Evolutionary conservation across 306 rosid genomes (phyloP), one percentile per base, ranked within the genome.

Genomic region (Boehmeria nivea): DNA sequence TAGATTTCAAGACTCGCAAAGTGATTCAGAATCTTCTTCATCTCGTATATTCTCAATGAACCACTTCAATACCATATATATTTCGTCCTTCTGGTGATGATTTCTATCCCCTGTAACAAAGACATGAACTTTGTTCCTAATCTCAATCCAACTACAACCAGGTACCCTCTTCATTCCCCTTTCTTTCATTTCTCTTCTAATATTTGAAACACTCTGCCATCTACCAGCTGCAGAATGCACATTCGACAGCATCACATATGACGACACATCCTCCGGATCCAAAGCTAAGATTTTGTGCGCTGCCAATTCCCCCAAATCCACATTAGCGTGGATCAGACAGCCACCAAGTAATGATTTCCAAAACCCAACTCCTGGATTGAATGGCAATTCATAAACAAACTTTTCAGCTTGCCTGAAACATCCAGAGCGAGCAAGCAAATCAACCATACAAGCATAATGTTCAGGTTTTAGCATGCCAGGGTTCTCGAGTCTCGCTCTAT

Each of bases 331-430:
- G 72, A 82, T 84, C 73, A 82, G 88, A 54, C 98, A 90, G 42
- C 98, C 94, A 44, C 94, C 88, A 38, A 90, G 98, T 76, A 90
- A 66, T 1, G 98, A 85, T 61, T 90, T 90, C 98, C 95, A 90
- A 70, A 90, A 90, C 46, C 94, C 95, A 40, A 84, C 66, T 42
- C 97, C 94, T 1, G 95, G 91, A 58, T 86, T 72, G 31, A 83
- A 84, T 3, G 88, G 94, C 71, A 90, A 22, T 19, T 70, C 71
- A 19, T 31, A 37, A 54, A 90, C 65, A 57, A 90, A 86, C 46
- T 62, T 40, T 72, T 82, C 61, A 2, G 97, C 95, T 74, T 73
- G 76, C 57, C 38, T 54, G 58, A 90, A 86, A 44, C 75, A 61
- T 45, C 94, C 95, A 0, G 88, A 83, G 53, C 94, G 86, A 3